Conservation (phyloP, 805 yeast species). For the Barnettozyma siamensis region DNA sequence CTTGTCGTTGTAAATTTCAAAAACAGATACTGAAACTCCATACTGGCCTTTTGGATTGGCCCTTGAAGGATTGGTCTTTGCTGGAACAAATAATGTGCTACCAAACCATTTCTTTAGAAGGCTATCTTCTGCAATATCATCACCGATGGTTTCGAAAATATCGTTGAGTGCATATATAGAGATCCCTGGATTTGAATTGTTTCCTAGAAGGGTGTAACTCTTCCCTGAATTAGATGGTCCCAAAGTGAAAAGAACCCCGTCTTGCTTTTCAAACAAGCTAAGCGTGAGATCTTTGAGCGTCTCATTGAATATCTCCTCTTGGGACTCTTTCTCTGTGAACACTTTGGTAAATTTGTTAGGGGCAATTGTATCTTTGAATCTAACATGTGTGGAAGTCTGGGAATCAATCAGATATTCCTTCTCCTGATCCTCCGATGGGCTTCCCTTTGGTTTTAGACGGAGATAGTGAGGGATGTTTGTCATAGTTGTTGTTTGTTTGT, state of each 20-base stretch:
- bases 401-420: slow-evolving; percentile 21
- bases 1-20: slow-evolving; percentile 46
- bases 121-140: slow-evolving; percentile 16
- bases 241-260: slow-evolving; percentile 40
- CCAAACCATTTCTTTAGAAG: slow-evolving; percentile 20
- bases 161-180: slow-evolving; percentile 30
- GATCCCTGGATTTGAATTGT: slow-evolving; percentile 32
- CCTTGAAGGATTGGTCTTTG: slow-evolving; percentile 7
- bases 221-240: slow-evolving; percentile 55
- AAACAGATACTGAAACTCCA: slow-evolving; percentile 45
- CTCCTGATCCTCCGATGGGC: slow-evolving; percentile 8
- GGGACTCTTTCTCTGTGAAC: slow-evolving; percentile 27
- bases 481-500: slow-evolving; percentile 4
- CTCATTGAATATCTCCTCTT: slow-evolving; percentile 32
- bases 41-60: slow-evolving; percentile 16
- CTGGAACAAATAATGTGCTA: slow-evolving; percentile 18
- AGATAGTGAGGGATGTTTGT: slow-evolving; percentile 30
- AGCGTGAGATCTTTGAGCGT: slow-evolving; percentile 17
- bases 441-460: slow-evolving; percentile 32
- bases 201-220: slow-evolving; percentile 33
- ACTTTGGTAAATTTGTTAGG: slow-evolving; percentile 29
- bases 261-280: slow-evolving; percentile 28
- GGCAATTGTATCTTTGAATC: slow-evolving; percentile 23
- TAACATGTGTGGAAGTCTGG: slow-evolving; percentile 17
- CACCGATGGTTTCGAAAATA: slow-evolving; percentile 26